phyloP scores from a whole-genome alignment of 2,329 filamentous ascomycete species.

The Lecanicillium sp. region DNA sequence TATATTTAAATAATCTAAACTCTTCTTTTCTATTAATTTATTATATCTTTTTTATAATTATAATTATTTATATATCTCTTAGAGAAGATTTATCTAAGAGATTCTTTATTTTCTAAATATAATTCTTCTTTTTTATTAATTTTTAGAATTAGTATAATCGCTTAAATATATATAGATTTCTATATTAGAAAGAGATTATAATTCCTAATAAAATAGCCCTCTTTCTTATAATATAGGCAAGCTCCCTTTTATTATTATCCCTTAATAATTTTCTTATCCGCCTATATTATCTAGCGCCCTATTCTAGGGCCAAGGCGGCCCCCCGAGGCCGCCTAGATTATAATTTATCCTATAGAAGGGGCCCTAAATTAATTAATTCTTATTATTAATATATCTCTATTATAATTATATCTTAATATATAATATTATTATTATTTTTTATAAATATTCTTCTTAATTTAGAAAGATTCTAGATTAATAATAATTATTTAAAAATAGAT shows the following conservation, averaged over 20 bases:
- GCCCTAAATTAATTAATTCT: background rate
- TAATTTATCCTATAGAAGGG: too few relatives aligned
- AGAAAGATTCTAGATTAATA: too few relatives aligned
- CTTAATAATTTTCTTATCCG: background rate
- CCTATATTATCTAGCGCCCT: too few relatives aligned
- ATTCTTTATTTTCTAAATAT: background rate
- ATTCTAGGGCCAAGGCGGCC: too few relatives aligned
- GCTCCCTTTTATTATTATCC: background rate
- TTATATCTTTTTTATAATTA: too few relatives aligned
- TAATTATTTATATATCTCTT: background rate
- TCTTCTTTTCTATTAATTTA: background rate
- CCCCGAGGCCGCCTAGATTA: too few relatives aligned
- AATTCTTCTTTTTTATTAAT: background rate
- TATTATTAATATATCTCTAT: too few relatives aligned
- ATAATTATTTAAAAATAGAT: background rate
- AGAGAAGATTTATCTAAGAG: background rate
- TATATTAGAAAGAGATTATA: background rate
- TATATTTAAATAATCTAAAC: background rate
- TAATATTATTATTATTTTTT: too few relatives aligned
- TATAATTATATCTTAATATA: too few relatives aligned
- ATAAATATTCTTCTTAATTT: too few relatives aligned
- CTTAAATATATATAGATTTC: slow-evolving; percentile 1
- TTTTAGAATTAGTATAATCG: background rate
- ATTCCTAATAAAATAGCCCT: background rate
- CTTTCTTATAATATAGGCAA: background rate